These are phyloP conservation scores for Penicillium verhagenii DNA, from an alignment of 495 filamentous ascomycete species.

Conservation along the genomic window DNA sequence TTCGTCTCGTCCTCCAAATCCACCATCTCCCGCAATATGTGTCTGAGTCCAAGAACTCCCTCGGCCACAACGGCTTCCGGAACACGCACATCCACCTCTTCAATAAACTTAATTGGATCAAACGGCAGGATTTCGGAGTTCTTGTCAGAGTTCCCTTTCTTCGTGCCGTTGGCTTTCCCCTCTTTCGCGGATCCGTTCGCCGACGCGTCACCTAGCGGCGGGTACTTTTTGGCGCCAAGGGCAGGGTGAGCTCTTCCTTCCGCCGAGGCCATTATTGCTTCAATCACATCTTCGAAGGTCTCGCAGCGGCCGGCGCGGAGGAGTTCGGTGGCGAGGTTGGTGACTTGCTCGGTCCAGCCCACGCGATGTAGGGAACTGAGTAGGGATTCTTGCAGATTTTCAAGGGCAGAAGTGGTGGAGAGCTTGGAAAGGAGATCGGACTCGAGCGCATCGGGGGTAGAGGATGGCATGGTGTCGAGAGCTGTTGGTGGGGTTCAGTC, in stretches of 20 bases:
- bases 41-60: slow-evolving; percentile 45
- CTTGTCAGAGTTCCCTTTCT: slow-evolving; percentile 18
- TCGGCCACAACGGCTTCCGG: slow-evolving; percentile 44
- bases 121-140: slow-evolving; percentile 18
- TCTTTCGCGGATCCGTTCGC: slow-evolving; percentile 24
- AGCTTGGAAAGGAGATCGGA: slow-evolving; percentile 45
- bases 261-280: slow-evolving; percentile 43
- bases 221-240: slow-evolving; percentile 19
- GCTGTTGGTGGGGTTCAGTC: slow-evolving; percentile 2
- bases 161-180: slow-evolving; percentile 23
- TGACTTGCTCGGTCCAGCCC: slow-evolving; percentile 46
- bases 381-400: slow-evolving; percentile 44
- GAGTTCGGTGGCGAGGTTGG: slow-evolving; percentile 39
- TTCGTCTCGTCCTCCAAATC: slow-evolving; percentile 46
- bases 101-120: slow-evolving; percentile 30
- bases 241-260: slow-evolving; percentile 36
- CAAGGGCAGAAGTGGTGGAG: slow-evolving; percentile 39
- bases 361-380: slow-evolving; percentile 42
- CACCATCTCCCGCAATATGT: slow-evolving; percentile 49
- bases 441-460: slow-evolving; percentile 42
- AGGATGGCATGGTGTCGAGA: slow-evolving; percentile 24
- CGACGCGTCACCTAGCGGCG: slow-evolving; percentile 16
- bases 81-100: slow-evolving; percentile 43
- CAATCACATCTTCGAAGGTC: slow-evolving; percentile 48
- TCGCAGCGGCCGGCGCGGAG: slow-evolving; percentile 48